Evolutionary conservation across 345 rosid genomes (phyloP), one percentile per base, ranked within the genome.

Genomic region (Arabidopsis suecica): DNA sequence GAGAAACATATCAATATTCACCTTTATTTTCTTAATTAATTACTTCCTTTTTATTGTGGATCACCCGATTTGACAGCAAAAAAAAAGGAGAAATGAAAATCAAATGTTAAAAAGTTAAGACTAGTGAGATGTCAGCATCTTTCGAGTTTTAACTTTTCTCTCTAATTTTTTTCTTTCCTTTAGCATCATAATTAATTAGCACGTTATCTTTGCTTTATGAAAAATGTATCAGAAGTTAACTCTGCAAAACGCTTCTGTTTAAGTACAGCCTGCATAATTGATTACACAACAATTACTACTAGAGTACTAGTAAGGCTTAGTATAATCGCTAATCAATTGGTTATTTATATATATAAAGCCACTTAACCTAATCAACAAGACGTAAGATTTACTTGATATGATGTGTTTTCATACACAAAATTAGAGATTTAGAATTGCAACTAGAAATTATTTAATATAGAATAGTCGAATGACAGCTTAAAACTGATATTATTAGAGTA

Each of bases 161-260:
- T 30, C 3, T 0, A 32, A 28, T 54, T 65, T 25, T 54, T 16
- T 6, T 12, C 25, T 32, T 73, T 36, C 59, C 16, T 42, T 55
- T 76, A 62, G 25, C 57, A 69, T 67, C 75, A 49, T 84, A 75
- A 86, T 81, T 85, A 65, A 81, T 80, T 53, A 72, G 61, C 91
- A 84, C 80, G 85, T 86, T 82, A 48, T 18, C 56, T 79, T 83
- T 84, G 84, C 90, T 86, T 83, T 71, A 36, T 70, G 58, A 40
- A 23, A 76, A 87, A 79, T 87, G 40, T 67, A 71, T 65, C 70
- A 60, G 34, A 56, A n/a, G 62, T 78, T 57, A 78, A 48, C 73
- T 44, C 64, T 53, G 73, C 66, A 73, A 55, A 18, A 56, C 75
- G 18, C 18, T 42, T 9, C 37, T 63, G 57, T 47, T 63, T 70